Percentiles rank a stretch among this genome's conserved stretches.
These are phyloP conservation scores for Purshia tridentata DNA, from an alignment of 306 rosid genomes.

Conservation along the genomic window DNA sequence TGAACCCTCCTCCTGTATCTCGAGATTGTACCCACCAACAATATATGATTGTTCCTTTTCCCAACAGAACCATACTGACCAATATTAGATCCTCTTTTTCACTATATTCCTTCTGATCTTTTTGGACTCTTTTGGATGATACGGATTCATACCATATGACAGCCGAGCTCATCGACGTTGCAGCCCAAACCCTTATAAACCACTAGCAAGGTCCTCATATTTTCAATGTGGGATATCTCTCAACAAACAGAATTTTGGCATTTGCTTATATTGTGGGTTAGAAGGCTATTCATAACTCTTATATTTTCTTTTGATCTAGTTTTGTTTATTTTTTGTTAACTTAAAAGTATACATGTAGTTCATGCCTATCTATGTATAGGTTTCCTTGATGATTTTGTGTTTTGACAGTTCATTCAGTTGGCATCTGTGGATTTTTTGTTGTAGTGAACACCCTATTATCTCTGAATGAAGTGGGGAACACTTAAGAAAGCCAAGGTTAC, in stretches of 20 bases:
- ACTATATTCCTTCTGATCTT: not conserved
- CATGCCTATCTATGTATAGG: not conserved
- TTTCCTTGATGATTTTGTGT: not conserved
- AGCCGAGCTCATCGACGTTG: slow-evolving; percentile 12
- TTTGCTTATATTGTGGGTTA: slow-evolving; percentile 3
- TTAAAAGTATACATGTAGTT: not conserved
- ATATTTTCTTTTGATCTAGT: not conserved
- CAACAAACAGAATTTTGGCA: too few relatives aligned
- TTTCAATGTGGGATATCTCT: too few relatives aligned
- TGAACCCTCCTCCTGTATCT: slow-evolving; percentile 6
- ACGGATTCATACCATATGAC: not conserved
- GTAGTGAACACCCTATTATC: not conserved
- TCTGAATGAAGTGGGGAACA: not conserved
- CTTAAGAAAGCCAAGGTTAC: too few relatives aligned
- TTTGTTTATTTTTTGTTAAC: not conserved
- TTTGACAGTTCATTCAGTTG: not conserved
- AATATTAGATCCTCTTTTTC: slow-evolving; percentile 9
- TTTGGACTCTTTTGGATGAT: not conserved
- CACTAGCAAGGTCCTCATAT: too few relatives aligned
- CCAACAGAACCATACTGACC: slow-evolving; percentile 25
- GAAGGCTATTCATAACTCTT: not conserved
- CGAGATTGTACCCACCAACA: slow-evolving; percentile 5
- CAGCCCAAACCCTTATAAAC: too few relatives aligned
- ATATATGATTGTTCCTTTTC: slow-evolving; percentile 9
- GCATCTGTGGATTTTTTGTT: not conserved